These are phyloP conservation scores for Bromus sterilis DNA, from an alignment of 176 grass and related monocot species.

Conservation along the genomic window DNA sequence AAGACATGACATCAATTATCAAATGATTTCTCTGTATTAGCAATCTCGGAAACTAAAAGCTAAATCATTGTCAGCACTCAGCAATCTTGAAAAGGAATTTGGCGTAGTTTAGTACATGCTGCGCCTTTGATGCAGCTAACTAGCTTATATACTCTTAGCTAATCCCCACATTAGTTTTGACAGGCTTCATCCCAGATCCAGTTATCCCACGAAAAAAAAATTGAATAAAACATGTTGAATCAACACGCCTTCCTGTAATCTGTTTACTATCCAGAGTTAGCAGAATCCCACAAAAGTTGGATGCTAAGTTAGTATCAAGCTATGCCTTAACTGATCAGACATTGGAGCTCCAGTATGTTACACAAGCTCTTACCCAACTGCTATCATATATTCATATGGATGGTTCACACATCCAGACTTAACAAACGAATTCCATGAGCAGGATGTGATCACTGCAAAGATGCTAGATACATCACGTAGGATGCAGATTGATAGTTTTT, in stretches of 20 bases:
- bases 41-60: neutral
- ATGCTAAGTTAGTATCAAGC: neutral
- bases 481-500: neutral
- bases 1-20: constrained; percentile 2
- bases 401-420: constrained; percentile 8
- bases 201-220: neutral
- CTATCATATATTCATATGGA: constrained; percentile 7
- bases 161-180: neutral
- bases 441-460: neutral
- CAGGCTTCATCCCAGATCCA: neutral
- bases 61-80: neutral
- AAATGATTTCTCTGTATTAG: neutral
- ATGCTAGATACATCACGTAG: neutral
- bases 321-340: neutral
- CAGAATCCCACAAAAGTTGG: neutral
- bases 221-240: neutral
- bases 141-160: neutral
- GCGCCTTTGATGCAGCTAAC: neutral
- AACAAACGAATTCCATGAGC: neutral
- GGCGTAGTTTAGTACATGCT: neutral
- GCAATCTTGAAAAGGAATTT: neutral
- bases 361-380: constrained; percentile 19
- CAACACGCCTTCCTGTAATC: neutral
- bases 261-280: neutral
- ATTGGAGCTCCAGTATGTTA: constrained; percentile 3